A percentile compares a stretch with the other conserved stretches of the same genome.
Evolutionary conservation across 257 asterid species (phyloP).

Genomic region (Solanum sparsipilum): DNA sequence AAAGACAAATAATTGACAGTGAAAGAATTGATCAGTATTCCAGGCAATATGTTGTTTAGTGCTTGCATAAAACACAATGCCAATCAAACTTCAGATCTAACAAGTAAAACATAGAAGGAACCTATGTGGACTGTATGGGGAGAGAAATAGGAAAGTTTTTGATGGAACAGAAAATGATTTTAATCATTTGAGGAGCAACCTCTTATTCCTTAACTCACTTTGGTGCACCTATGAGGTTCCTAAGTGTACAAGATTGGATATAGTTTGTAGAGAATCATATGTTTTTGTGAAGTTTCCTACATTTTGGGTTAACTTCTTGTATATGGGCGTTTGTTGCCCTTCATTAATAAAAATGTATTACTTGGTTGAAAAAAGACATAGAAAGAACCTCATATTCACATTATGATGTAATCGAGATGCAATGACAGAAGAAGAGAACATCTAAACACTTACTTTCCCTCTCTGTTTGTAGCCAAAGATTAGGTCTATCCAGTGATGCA

Average conservation of each 20-base stretch:
- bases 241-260: neutral
- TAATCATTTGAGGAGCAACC: neutral
- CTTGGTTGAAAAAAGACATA: neutral
- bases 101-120: neutral
- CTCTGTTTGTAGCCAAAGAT: constrained; percentile 93
- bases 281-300: neutral
- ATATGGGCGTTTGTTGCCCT: neutral
- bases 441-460: constrained; percentile 67
- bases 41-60: neutral
- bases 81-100: neutral
- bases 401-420: neutral
- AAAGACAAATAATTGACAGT: neutral
- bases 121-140: neutral
- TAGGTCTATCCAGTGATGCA: constrained; percentile 99
- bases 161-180: neutral
- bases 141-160: neutral
- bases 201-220: neutral
- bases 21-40: neutral
- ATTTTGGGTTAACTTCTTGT: neutral
- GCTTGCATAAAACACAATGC: neutral
- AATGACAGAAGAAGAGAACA: neutral
- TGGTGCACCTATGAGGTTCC: neutral
- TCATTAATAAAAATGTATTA: neutral
- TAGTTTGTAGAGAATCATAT: neutral
- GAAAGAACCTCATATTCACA: neutral